Percentiles rank a stretch among this genome's conserved stretches.
Conservation (phyloP, 2,329 filamentous ascomycete species). For the Xylariaceae sp. region DNA sequence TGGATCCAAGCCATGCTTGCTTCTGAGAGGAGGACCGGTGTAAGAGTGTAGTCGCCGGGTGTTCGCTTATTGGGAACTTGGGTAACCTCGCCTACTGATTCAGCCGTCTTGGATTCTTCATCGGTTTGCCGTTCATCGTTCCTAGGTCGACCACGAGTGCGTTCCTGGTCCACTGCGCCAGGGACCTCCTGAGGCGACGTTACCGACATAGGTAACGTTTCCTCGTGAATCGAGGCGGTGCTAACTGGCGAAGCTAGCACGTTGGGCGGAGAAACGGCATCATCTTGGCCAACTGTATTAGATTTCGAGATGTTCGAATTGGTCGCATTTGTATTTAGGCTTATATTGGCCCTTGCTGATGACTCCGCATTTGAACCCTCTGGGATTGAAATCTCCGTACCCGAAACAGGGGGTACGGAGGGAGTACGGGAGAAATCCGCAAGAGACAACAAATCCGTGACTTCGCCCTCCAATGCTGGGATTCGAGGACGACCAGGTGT, state of each 20-base stretch:
- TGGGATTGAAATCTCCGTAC: neutral
- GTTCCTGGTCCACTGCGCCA: conserved; percentile 6
- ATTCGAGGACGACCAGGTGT: conserved; percentile 29
- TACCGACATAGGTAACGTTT: conserved; percentile 1
- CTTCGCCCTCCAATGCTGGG: conserved; percentile 32
- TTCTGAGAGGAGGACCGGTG: conserved; percentile 67
- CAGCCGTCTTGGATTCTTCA: conserved; percentile 27
- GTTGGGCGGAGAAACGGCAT: conserved; percentile 8
- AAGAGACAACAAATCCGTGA: conserved; percentile 25
- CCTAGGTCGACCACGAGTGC: conserved; percentile 16
- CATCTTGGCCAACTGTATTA: neutral
- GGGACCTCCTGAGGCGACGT: neutral
- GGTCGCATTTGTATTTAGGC: neutral
- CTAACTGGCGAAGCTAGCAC: conserved; percentile 11
- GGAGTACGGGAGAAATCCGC: conserved; percentile 22
- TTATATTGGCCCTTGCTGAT: neutral
- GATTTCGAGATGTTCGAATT: neutral
- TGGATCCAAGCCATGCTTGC: conserved; percentile 78
- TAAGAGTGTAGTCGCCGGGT: conserved; percentile 79
- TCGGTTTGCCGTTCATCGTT: conserved; percentile 30
- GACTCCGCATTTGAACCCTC: neutral
- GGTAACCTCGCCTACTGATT: conserved; percentile 24
- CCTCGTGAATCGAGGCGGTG: conserved; percentile 5
- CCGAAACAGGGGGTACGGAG: conserved; percentile 8
- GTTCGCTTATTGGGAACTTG: conserved; percentile 38